Conservation (phyloP, 139 green algal genomes). For the Zygnema circumcarinatum region DNA sequence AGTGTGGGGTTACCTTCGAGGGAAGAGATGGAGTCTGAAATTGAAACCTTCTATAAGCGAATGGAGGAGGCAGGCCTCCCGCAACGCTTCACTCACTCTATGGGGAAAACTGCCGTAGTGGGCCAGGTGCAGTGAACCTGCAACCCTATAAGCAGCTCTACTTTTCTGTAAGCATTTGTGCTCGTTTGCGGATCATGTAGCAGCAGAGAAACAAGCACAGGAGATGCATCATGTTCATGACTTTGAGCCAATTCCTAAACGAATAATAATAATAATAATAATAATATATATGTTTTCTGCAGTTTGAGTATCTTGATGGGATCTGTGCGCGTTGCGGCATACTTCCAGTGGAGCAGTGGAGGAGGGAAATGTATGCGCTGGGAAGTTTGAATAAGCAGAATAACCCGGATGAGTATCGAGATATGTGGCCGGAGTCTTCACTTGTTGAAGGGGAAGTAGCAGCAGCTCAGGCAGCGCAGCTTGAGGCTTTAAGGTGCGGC, state of each 20-base stretch:
- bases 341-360: constrained; percentile 12
- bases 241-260: not conserved
- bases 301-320: constrained; percentile 42
- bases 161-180: not conserved
- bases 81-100: constrained; percentile 14
- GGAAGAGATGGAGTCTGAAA: constrained; percentile 26
- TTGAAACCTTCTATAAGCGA: constrained; percentile 1
- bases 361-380: constrained; percentile 36
- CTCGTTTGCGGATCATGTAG: not conserved
- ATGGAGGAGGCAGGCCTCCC: constrained; percentile 22
- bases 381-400: not conserved
- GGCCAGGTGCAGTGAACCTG: constrained; percentile 27
- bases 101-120: constrained; percentile 16
- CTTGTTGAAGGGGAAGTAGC: not conserved
- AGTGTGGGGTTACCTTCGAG: not conserved
- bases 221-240: constrained; percentile 4
- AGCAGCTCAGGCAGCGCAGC: not conserved
- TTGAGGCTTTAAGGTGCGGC: not conserved
- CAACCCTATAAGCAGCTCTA: not conserved
- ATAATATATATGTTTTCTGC: constrained; percentile 26
- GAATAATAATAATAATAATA: constrained; percentile 21
- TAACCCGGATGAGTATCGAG: constrained; percentile 15
- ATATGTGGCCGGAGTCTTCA: constrained; percentile 19
- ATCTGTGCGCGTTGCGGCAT: not conserved
- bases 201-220: not conserved